Percentiles rank a stretch among this genome's conserved stretches.
These are phyloP conservation scores for Ceriops tagal DNA, from an alignment of 345 rosid genomes.

Conservation along the genomic window DNA sequence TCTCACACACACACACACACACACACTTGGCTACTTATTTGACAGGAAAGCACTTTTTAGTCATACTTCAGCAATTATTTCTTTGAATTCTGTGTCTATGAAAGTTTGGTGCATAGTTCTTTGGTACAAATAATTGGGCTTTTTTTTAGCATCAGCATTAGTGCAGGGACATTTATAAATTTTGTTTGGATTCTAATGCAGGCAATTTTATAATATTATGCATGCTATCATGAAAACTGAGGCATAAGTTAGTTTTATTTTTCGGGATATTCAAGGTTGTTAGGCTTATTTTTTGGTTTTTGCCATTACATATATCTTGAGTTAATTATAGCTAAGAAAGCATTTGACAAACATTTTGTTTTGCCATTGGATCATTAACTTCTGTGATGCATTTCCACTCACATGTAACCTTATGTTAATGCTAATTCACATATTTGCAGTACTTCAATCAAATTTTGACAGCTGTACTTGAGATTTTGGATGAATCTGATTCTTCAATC, in stretches of 20 bases:
- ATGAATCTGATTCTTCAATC: slow-evolving; percentile 62
- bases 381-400: no score
- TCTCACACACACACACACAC: background rate
- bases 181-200: no score
- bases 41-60: background rate
- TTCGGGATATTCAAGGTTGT: no score
- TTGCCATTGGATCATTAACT: no score
- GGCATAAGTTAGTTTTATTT: no score
- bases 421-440: slow-evolving; percentile 41
- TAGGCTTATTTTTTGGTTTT: background rate
- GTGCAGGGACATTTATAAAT: background rate
- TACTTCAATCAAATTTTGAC: slow-evolving; percentile 96
- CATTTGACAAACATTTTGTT: no score
- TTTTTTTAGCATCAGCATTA: background rate
- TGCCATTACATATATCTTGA: background rate
- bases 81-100: background rate
- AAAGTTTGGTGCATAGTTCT: background rate
- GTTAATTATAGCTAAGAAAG: background rate
- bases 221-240: background rate
- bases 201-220: background rate
- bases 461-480: slow-evolving; percentile 89
- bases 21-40: background rate
- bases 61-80: background rate
- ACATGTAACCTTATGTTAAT: background rate
- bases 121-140: no score